Evolutionary conservation across 345 rosid genomes (phyloP).

Genomic region (Reutealis trisperma): DNA sequence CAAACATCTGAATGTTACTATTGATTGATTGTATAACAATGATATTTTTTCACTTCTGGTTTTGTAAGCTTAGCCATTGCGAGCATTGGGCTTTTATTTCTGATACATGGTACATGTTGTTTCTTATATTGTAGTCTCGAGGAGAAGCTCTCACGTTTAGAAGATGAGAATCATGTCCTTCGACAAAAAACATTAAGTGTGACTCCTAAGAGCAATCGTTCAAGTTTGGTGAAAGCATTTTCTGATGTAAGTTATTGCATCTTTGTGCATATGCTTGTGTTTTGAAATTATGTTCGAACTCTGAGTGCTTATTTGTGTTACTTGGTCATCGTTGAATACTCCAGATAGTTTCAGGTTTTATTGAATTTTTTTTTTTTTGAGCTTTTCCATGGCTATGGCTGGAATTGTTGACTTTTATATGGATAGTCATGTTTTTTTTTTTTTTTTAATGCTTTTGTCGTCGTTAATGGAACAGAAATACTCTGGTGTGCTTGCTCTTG

Average conservation of each 20-base stretch:
- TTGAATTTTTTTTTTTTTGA: neutral
- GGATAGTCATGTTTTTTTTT: neutral
- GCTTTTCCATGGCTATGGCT: neutral
- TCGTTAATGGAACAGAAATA: constrained; percentile 55
- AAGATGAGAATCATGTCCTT: constrained; percentile 84
- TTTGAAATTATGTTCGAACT: neutral
- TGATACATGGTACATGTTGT: constrained; percentile 5
- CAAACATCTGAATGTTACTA: neutral
- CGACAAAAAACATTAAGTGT: constrained; percentile 67
- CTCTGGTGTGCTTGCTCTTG: constrained; percentile 47
- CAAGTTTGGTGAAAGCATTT: constrained; percentile 45
- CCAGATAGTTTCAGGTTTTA: neutral
- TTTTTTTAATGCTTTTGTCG: constrained; percentile 2
- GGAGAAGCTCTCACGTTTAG: constrained; percentile 69
- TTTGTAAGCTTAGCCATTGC: neutral
- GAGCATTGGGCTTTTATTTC: neutral
- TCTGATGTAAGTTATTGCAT: constrained; percentile 60
- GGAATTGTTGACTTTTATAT: neutral
- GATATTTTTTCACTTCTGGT: neutral
- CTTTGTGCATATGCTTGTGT: neutral
- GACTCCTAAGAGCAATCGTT: constrained; percentile 53
- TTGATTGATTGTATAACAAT: neutral
- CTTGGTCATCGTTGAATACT: neutral
- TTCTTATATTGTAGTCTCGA: constrained; percentile 54
- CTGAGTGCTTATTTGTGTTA: neutral